Evolutionary conservation across 2,329 filamentous ascomycete species (phyloP).

Genomic region (Alternaria hordeiaustralica): DNA sequence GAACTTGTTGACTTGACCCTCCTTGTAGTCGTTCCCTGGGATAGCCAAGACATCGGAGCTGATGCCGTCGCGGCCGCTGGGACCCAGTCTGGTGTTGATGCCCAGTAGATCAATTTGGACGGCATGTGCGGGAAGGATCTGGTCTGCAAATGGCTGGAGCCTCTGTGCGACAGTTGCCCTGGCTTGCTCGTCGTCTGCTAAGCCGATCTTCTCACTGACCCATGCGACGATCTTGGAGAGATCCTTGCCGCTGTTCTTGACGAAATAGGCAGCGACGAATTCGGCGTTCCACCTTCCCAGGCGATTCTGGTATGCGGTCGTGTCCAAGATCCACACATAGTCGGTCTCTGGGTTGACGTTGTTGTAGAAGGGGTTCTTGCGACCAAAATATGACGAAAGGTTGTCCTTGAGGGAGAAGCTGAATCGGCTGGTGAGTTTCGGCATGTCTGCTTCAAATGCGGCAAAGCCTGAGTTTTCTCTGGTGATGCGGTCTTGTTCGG

Average conservation of each 20-base stretch:
- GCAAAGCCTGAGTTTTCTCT: conserved; percentile 38
- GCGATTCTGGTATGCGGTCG: conserved; percentile 73
- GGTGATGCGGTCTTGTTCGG: conserved; percentile 42
- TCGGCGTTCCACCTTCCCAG: conserved; percentile 75
- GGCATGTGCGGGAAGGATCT: conserved; percentile 72
- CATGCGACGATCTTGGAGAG: conserved; percentile 72
- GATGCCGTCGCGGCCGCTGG: conserved; percentile 75
- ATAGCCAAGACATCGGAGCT: conserved; percentile 65
- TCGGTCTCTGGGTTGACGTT: conserved; percentile 67
- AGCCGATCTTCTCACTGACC: conserved; percentile 71
- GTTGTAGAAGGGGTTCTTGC: conserved; percentile 46
- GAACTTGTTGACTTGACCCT: conserved; percentile 40
- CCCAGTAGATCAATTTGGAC: conserved; percentile 68
- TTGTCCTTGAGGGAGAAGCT: conserved; percentile 48
- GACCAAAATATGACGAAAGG: conserved; percentile 48
- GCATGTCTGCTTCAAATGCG: conserved; percentile 48
- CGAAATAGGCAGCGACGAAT: conserved; percentile 82
- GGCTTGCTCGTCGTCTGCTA: conserved; percentile 60
- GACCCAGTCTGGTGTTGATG: conserved; percentile 61
- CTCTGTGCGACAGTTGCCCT: conserved; percentile 68
- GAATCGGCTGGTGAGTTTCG: conserved; percentile 41
- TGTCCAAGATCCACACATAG: conserved; percentile 88
- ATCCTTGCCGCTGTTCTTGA: conserved; percentile 70
- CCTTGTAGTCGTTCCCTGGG: conserved; percentile 51
- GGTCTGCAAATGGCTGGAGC: conserved; percentile 78